These are phyloP conservation scores for Aspergillus versicolor DNA, from an alignment of 2,329 filamentous ascomycete genomes.

Conservation along the genomic window DNA sequence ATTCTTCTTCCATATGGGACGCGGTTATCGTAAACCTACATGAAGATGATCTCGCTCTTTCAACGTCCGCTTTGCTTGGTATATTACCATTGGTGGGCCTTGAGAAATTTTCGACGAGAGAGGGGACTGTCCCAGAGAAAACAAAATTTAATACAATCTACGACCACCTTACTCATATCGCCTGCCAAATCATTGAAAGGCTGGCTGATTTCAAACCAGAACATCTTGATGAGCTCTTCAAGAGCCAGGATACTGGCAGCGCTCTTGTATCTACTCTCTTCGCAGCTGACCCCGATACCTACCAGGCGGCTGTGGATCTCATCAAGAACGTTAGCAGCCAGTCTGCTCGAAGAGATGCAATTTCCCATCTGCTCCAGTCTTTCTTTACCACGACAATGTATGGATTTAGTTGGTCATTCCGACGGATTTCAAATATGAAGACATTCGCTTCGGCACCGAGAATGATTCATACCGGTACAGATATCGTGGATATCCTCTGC, in stretches of 20 bases:
- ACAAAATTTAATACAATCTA: slow-evolving; percentile 77
- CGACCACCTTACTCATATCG: slow-evolving; percentile 58
- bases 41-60: slow-evolving; percentile 68
- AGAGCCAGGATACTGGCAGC: slow-evolving; percentile 66
- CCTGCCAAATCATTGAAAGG: slow-evolving; percentile 73
- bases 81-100: slow-evolving; percentile 70
- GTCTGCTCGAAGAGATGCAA: slow-evolving; percentile 59
- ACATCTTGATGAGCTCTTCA: slow-evolving; percentile 69
- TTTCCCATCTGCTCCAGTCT: slow-evolving; percentile 59
- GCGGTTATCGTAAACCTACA: slow-evolving; percentile 68
- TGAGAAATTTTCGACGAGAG: slow-evolving; percentile 65
- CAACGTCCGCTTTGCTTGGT: slow-evolving; percentile 69
- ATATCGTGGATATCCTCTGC: slow-evolving; percentile 64
- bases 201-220: slow-evolving; percentile 72
- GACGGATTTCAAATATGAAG: slow-evolving; percentile 55
- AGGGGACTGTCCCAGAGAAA: slow-evolving; percentile 51
- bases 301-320: slow-evolving; percentile 75
- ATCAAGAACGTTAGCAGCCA: slow-evolving; percentile 80
- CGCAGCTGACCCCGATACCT: slow-evolving; percentile 75
- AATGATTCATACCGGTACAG: slow-evolving; percentile 61
- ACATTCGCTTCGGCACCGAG: slow-evolving; percentile 60
- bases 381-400: slow-evolving; percentile 58
- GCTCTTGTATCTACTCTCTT: slow-evolving; percentile 77
- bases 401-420: slow-evolving; percentile 57
- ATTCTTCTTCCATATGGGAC: slow-evolving; percentile 77